Evolutionary conservation across 208 protist species (phyloP).

Genomic region (Willaertia magna): DNA sequence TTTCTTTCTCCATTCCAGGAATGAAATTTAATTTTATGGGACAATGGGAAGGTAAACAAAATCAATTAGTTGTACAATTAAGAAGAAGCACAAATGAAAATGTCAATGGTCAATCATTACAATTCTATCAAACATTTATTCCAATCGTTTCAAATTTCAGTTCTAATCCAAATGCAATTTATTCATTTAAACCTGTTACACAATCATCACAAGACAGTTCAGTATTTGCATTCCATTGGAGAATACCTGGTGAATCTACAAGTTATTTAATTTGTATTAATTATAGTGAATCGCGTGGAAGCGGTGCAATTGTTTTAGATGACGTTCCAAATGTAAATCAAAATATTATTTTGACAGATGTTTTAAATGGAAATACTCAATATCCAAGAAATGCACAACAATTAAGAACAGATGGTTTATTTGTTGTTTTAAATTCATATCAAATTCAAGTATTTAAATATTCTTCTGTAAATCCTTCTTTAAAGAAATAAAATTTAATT

Average conservation of each 20-base stretch:
- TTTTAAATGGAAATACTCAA: not conserved
- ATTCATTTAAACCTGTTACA: not conserved
- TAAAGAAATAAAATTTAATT: not conserved
- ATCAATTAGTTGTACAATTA: conserved; percentile 47
- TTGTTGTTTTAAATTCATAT: not conserved
- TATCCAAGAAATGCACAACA: not conserved
- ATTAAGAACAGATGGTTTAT: not conserved
- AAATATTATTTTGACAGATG: not conserved
- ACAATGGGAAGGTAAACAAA: conserved; percentile 39
- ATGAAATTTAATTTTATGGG: conserved; percentile 36
- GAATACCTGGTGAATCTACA: not conserved
- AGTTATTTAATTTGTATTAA: not conserved
- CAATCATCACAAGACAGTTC: too few species aligned
- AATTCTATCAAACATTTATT: conserved; percentile 39
- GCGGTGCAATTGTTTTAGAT: not conserved
- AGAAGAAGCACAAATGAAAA: conserved; percentile 31
- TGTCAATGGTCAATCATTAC: not conserved
- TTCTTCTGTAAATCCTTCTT: not conserved
- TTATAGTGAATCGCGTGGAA: not conserved
- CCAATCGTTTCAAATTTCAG: conserved; percentile 32
- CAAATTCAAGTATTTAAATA: not conserved
- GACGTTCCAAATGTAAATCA: not conserved
- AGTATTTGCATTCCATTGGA: not conserved
- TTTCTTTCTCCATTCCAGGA: conserved; percentile 45
- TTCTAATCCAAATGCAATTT: conserved; percentile 25